Conservation (phyloP, 306 rosid species). For the Arachis stenosperma region DNA sequence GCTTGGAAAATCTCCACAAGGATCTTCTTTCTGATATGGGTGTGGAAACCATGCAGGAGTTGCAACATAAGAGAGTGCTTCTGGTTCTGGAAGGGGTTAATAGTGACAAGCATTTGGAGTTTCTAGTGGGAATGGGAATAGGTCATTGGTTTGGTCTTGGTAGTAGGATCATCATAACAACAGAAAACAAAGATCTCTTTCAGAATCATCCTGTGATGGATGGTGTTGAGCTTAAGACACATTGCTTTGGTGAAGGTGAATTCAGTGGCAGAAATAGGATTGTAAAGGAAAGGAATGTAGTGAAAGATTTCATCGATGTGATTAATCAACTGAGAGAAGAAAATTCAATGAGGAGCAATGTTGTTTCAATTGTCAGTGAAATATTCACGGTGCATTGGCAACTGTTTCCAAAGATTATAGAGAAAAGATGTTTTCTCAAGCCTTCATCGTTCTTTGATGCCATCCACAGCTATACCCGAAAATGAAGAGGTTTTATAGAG, state of each 20-base stretch:
- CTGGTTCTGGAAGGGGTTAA: constrained; percentile 23
- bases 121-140: background rate
- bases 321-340: background rate
- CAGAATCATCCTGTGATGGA: background rate
- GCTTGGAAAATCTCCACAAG: constrained; percentile 4
- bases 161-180: constrained; percentile 17
- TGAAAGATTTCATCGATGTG: background rate
- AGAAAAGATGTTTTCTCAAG: background rate
- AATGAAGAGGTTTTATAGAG: background rate
- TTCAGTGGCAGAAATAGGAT: background rate
- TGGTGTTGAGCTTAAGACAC: background rate
- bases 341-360: background rate
- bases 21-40: background rate
- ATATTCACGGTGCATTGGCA: background rate
- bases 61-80: background rate
- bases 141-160: constrained; percentile 20
- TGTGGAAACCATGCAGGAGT: background rate
- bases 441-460: background rate
- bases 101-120: background rate
- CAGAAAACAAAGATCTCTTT: background rate
- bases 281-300: background rate
- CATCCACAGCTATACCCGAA: background rate
- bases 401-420: background rate
- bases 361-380: background rate
- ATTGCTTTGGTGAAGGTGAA: background rate